phyloP scores from a whole-genome alignment of 495 filamentous ascomycete species.

The Podospora bellae-mahoneyi region DNA sequence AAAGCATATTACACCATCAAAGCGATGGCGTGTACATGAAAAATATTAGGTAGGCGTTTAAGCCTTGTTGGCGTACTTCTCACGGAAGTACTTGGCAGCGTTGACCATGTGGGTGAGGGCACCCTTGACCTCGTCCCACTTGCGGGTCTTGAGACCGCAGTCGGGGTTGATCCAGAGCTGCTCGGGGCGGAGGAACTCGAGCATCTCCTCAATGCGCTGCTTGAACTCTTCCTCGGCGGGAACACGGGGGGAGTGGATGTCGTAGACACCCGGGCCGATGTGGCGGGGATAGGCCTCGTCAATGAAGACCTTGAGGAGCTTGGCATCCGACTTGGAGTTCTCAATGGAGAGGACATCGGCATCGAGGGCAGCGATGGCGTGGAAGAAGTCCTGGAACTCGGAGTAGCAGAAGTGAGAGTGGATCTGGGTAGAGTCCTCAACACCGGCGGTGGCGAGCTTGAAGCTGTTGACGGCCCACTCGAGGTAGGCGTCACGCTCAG shows the following conservation, averaged over 20 bases:
- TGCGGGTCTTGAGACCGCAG: conserved; percentile 96
- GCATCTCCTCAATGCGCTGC: conserved; percentile 95
- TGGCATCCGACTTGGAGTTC: conserved; percentile 99
- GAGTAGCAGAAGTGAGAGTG: conserved; percentile 99
- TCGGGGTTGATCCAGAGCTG: conserved; percentile 99
- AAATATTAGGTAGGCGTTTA: conserved; percentile 20
- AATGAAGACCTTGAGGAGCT: conserved; percentile 97
- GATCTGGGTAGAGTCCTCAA: conserved; percentile 92
- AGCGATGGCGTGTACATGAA: conserved; percentile 1
- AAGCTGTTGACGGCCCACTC: conserved; percentile 96
- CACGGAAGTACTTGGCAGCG: conserved; percentile 92
- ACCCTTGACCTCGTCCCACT: conserved; percentile 94
- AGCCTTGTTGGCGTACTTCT: conserved; percentile 61
- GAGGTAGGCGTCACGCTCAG: conserved; percentile 92
- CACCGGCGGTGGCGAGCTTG: conserved; percentile 87
- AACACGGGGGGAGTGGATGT: conserved; percentile 98
- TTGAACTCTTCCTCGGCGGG: conserved; percentile 95
- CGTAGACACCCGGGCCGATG: conserved; percentile 98
- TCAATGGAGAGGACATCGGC: conserved; percentile 98
- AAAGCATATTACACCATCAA: conserved; percentile 20
- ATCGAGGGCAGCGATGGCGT: conserved; percentile 96
- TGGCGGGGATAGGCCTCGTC: conserved; percentile 94
- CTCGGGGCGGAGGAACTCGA: conserved; percentile 73
- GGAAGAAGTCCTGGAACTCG: conserved; percentile 99
- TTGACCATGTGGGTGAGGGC: conserved; percentile 90